Base-by-base conservation (phyloP, 805 yeast genomes). In the Teunomyces tritomae region DNA sequence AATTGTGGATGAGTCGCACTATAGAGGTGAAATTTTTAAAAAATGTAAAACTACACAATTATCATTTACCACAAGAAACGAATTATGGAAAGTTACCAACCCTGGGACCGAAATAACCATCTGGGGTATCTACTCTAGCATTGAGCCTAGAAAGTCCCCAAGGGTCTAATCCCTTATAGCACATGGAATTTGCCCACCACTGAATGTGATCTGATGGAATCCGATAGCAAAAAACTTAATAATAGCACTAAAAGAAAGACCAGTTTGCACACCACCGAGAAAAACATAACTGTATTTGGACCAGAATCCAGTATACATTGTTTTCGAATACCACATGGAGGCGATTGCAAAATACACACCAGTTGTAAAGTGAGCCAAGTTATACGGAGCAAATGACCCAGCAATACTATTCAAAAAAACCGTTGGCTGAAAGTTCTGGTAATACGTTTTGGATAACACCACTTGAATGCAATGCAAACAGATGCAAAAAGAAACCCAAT, bases 51-150 rank as follows among this genome's bases (percentile, higher is more conserved):
- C 17, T 16, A 3, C 17, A 16, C 17, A 16, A 16, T 16, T 16
- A 16, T 16, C 17, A 16, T 16, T 16, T 2, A 16, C 17, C 17
- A 16, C 17, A 16, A 16, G 17, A 16, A 16, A 16, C 17, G 2
- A 30, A 30, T 47, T 45, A 62, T 45, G 65, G 67, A 49, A 51
- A 62, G 44, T 56, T 46, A 8, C 68, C 69, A 8, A 48, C 30
- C 50, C 69, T 57, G 7, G 65, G 66, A 5, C 74, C 74, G 50
- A 70, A 68, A 51, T 68, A 69, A 1, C 74, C 74, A 29, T 58
- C 67, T 1, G 66, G 64, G 9, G 66, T 63, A 8, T 13, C 27
- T 4, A 32, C 44, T 3, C 62, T 50, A 1, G 59, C 63, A 46
- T 57, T 53, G 30, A 55, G 49, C 14, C 49, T 44, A n/a, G 50